A percentile compares a stretch with the other conserved stretches of the same genome.
These are phyloP conservation scores for Saccharomycopsis babjevae DNA, from an alignment of 805 yeast species.

Conservation along the genomic window DNA sequence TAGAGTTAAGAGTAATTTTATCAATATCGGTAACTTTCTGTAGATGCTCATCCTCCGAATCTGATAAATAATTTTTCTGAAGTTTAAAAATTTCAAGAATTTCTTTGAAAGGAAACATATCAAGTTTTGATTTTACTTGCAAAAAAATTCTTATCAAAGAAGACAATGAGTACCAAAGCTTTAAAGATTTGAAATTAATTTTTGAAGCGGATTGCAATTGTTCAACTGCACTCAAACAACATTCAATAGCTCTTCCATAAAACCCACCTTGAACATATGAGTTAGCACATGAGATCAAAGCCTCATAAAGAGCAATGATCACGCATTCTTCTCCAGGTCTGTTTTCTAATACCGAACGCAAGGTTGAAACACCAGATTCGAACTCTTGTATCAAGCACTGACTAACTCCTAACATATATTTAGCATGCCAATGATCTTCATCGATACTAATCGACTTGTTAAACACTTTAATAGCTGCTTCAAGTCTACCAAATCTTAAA, in stretches of 20 bases:
- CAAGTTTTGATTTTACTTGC: slow-evolving; percentile 42
- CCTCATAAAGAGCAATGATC: slow-evolving; percentile 44
- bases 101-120: slow-evolving; percentile 38
- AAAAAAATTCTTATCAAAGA: slow-evolving; percentile 47
- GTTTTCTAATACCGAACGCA: slow-evolving; percentile 32
- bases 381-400: slow-evolving; percentile 56
- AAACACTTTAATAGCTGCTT: slow-evolving; percentile 81
- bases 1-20: not conserved
- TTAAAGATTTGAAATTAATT: slow-evolving; percentile 32
- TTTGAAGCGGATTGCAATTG: slow-evolving; percentile 31
- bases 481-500: slow-evolving; percentile 69
- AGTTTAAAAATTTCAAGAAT: slow-evolving; percentile 23
- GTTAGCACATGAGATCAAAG: slow-evolving; percentile 44
- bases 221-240: slow-evolving; percentile 30
- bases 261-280: slow-evolving; percentile 49
- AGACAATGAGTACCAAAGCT: slow-evolving; percentile 57
- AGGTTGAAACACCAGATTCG: slow-evolving; percentile 43
- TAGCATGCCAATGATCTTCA: slow-evolving; percentile 44
- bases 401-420: slow-evolving; percentile 58
- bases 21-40: slow-evolving; percentile 19
- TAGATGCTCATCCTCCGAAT: slow-evolving; percentile 17
- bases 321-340: slow-evolving; percentile 42
- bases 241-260: slow-evolving; percentile 42
- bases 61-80: not conserved
- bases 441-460: slow-evolving; percentile 48